Evolutionary conservation across 257 asterid genomes (phyloP), one percentile per base, ranked within the genome.

Genomic region (Capsicum baccatum): DNA sequence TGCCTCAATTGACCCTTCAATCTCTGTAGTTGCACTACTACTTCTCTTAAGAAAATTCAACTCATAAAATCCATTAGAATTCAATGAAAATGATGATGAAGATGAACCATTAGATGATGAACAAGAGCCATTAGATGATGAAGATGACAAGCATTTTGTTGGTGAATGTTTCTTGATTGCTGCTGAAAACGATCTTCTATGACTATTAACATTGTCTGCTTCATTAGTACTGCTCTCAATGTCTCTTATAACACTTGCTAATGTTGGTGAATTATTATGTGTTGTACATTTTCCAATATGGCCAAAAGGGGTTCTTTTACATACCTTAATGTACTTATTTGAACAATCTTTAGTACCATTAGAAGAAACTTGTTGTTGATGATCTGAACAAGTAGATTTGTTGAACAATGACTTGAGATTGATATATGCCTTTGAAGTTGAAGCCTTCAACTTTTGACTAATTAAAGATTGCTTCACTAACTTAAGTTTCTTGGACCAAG

Each of bases 161-260:
- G 94, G 92, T 79, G 93, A 90, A 87, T 87, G 93, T 44, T 94
- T 89, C 83, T 90, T 92, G 62, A 94, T 90, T 55, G 94, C 93
- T 52, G 94, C 89, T 2, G 99, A 96, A 67, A 96, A 96, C 54
- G 98, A 96, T 86, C 87, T 90, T 76, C 99, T 92, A 48, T 87
- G 94, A 55, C 54, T 84, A 12, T 44, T 85, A 3, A 86, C 79
- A 76, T 52, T 69, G 10, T 89, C 90, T 26, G 33, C 33, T 21
- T 85, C 87, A 35, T 66, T n/a, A 52, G 10, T 11, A 35, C 88
- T 4, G 89, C 90, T 6, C 83, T 90, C 92, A 42, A 76, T 73
- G 80, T 59, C 88, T 84, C 88, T 91, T 52, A 88, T 89, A 15
- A 88, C 81, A 50, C 87, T 47, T 79, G 91, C 92, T 47, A 91